Evolutionary conservation across 2,329 filamentous ascomycete species (phyloP), one percentile per base, ranked within the genome.

Genomic region (Capronia americana): DNA sequence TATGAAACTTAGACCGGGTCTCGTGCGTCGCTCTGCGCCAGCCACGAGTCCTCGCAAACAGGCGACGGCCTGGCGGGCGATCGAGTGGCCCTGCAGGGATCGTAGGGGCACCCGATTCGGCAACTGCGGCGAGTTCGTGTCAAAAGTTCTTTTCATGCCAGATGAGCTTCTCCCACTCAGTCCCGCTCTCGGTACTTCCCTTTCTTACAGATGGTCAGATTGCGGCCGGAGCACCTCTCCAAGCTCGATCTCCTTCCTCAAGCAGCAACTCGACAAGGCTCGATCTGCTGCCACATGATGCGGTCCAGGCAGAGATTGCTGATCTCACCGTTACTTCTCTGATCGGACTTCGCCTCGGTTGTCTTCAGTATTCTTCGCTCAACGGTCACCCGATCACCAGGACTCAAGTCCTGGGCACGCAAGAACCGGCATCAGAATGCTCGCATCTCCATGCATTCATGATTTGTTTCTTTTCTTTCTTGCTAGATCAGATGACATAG

Each of bases 401-500:
- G 26, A 14, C 26, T 28, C 23, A 34, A 6, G 14, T 17, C 24
- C 10, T 44, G n/a, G 6, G 26, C 41, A 60, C n/a, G 66, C 66
- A 70, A 66, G 65, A 65, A 65, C 59, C 66, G 64, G 63, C 66
- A 62, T 70, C 66, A 67, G 63, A 64, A 67, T 67, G 67, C 64
- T 65, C 54, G 32, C 54, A 26, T 48, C 53, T 48, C 61, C 44
- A 23, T 53, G 64, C 58, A 66, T 66, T 73, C 66, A 72, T 65
- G 54, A 71, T 69, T 65, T 71, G 56, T 65, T 70, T 56, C 32
- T 46, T 70, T 71, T 71, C 63, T 68, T 72, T 72, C 73, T 79
- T 80, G 79, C 79, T 69, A 81, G 77, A 80, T 30, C 30, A 61
- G 75, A 74, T 62, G 61, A 70, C 34, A 26, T 5, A 12, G 44